Evolutionary conservation across 164 flowering plant species (phyloP).

Genomic region (Umbilicus rupestris): DNA sequence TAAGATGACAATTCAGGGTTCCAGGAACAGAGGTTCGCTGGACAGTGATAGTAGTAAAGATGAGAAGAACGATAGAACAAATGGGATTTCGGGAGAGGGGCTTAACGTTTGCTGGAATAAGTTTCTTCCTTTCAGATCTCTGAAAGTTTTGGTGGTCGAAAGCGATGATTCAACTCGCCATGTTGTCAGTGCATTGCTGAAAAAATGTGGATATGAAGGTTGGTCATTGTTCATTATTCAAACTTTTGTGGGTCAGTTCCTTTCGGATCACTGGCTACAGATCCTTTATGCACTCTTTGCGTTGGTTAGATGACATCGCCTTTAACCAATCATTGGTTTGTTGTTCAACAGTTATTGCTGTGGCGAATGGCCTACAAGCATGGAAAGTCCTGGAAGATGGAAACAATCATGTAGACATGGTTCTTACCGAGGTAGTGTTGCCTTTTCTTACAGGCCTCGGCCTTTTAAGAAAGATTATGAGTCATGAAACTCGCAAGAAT

Average conservation of each 20-base stretch:
- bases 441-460: conserved; percentile 40
- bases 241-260: too few relatives aligned
- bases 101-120: conserved; percentile 51
- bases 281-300: too few relatives aligned
- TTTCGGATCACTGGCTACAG: too few relatives aligned
- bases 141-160: conserved; percentile 66
- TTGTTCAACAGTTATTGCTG: conserved; percentile 25
- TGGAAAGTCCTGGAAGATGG: conserved; percentile 31
- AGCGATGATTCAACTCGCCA: conserved; percentile 70
- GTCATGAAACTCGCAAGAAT: conserved; percentile 27
- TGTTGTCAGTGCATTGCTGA: conserved; percentile 57
- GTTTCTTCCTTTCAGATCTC: conserved; percentile 47
- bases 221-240: neutral
- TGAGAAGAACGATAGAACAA: conserved; percentile 30
- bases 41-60: conserved; percentile 18
- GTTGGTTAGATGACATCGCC: neutral
- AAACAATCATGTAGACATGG: conserved; percentile 30
- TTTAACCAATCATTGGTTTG: neutral
- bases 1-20: conserved; percentile 26
- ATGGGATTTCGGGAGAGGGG: conserved; percentile 31
- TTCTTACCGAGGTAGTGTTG: conserved; percentile 43
- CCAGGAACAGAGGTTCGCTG: conserved; percentile 18
- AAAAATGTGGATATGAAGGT: conserved; percentile 80
- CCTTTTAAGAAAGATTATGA: conserved; percentile 42
- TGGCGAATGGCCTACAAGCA: conserved; percentile 43